phyloP scores from a whole-genome alignment of 2,329 filamentous ascomycete genomes.

The Alternaria angustiovoidea region DNA sequence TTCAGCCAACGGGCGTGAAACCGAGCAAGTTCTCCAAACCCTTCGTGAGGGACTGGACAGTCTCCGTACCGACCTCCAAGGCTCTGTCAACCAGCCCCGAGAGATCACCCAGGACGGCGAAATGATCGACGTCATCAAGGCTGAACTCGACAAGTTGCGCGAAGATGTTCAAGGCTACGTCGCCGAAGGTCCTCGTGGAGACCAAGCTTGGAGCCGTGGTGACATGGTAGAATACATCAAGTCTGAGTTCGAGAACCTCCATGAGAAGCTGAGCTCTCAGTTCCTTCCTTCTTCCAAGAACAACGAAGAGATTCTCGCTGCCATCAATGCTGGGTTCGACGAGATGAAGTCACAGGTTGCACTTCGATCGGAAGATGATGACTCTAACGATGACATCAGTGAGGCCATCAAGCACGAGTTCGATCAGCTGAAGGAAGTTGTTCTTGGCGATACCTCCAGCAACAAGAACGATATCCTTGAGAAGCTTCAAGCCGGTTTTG shows the following conservation, averaged over 20 bases:
- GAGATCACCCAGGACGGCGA: slow-evolving; percentile 78
- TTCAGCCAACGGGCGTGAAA: slow-evolving; percentile 79
- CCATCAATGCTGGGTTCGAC: slow-evolving; percentile 52
- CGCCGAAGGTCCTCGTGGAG: slow-evolving; percentile 53
- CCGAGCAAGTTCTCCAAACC: slow-evolving; percentile 86
- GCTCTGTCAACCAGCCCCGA: slow-evolving; percentile 76
- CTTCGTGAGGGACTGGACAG: slow-evolving; percentile 87
- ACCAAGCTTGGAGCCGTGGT: slow-evolving; percentile 51
- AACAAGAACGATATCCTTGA: slow-evolving; percentile 70
- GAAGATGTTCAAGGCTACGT: slow-evolving; percentile 64
- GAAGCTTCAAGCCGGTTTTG: slow-evolving; percentile 63
- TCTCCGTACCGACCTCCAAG: slow-evolving; percentile 80
- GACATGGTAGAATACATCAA: slow-evolving; percentile 61
- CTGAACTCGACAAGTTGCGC: slow-evolving; percentile 71
- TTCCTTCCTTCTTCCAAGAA: slow-evolving; percentile 44
- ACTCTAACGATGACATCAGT: slow-evolving; percentile 59
- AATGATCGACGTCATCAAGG: slow-evolving; percentile 73
- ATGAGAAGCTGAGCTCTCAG: slow-evolving; percentile 64
- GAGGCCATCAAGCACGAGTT: slow-evolving; percentile 83
- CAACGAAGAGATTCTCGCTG: slow-evolving; percentile 52
- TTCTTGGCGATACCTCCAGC: slow-evolving; percentile 67
- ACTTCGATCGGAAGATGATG: slow-evolving; percentile 47
- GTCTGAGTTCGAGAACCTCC: slow-evolving; percentile 68
- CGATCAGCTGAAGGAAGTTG: slow-evolving; percentile 78
- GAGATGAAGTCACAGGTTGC: slow-evolving; percentile 53